Evolutionary conservation across 163 green algal species (phyloP), one percentile per base, ranked within the genome.

Genomic region (Dunaliella salina): DNA sequence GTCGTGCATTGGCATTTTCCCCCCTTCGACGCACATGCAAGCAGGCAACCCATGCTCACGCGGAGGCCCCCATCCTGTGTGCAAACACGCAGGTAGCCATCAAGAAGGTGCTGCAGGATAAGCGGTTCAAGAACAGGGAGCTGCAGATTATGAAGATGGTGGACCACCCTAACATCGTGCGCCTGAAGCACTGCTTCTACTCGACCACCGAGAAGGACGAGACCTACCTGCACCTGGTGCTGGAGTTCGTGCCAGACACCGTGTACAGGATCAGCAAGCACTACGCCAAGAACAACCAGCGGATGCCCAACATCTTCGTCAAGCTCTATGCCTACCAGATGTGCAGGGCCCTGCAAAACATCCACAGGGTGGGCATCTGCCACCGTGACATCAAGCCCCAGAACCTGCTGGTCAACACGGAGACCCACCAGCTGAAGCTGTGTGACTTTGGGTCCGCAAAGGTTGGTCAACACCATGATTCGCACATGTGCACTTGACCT

Each of bases 71-170:
- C 40, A 3, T 50, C 40, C 40, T 50, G 40, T 8, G 8, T 50
- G 40, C 40, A 50, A 50, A 50, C 40, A 50, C 40, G 63, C 88
- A 97, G 91, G 97, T 99, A 72, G 97, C 97, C 15, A 99, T 99
- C 86, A 99, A 99, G 92, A 99, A 99, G 92, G 97, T 99, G 86
- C 92, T 99, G 87, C 97, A 99, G 91, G 97, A 99, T 90, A 98
- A 98, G 93, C 93, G 97, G 5, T 99, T 99, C 93, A 99, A 98
- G 92, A 99, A 99, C 92, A 89, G 97, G 22, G 97, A 99, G 95
- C 93, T 99, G 92, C 95, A 98, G 92, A 99, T 99, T 88, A 99
- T 99, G 95, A 95, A 96, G 84, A 94, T 98, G 87, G 91, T 99
- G 88, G 89, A 95, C 75, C 97, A 99, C 92, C 95, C 96, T 69